Evolutionary conservation across 345 rosid species (phyloP).

Genomic region (Gossypium stocksii): DNA sequence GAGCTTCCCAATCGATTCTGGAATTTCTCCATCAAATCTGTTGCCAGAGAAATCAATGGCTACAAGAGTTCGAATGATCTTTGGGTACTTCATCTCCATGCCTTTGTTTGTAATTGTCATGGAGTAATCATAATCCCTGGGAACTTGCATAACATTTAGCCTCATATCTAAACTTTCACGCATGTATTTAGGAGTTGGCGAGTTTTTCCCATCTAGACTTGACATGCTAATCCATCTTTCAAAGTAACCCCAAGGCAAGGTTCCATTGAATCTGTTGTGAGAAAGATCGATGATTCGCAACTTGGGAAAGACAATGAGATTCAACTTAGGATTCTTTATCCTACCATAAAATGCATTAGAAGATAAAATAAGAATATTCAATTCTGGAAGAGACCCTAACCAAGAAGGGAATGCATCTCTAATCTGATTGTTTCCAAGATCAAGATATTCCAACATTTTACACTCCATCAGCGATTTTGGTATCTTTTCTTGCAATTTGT

Average conservation of each 20-base stretch:
- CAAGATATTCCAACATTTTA: background rate
- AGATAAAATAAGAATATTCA: background rate
- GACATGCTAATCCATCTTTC: conserved; percentile 8
- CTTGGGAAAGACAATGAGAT: background rate
- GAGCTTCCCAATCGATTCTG: background rate
- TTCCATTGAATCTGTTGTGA: conserved; percentile 3
- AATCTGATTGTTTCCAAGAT: background rate
- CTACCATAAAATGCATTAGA: conserved; percentile 6
- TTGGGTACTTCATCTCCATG: background rate
- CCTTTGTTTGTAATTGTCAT: conserved; percentile 16
- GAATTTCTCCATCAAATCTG: background rate
- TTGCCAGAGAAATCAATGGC: background rate
- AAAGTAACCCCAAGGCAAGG: conserved; percentile 12
- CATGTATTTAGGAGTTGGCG: background rate
- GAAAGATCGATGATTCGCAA: background rate
- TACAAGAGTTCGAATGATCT: background rate
- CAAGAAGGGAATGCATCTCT: conserved; percentile 7
- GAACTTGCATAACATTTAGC: background rate
- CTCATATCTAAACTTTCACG: background rate
- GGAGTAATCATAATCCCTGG: background rate
- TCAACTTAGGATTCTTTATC: background rate
- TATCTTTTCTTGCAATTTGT: conserved; percentile 10
- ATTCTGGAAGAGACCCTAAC: conserved; percentile 9
- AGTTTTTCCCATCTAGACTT: background rate
- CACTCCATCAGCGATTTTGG: conserved; percentile 11